Evolutionary conservation across 345 rosid genomes (phyloP).

Genomic region (Trapa bicornis): DNA sequence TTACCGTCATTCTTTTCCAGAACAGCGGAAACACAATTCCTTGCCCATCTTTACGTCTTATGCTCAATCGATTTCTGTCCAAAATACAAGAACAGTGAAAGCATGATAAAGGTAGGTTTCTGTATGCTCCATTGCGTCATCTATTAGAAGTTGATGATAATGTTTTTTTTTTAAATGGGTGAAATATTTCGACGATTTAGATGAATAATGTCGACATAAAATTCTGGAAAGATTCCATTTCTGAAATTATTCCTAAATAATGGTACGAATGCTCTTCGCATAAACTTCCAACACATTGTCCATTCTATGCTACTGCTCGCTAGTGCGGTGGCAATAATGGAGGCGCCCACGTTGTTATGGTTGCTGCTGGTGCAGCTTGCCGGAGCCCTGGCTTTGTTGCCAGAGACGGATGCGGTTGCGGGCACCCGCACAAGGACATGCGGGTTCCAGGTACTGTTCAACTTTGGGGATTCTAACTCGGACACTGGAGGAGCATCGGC

Average conservation of each 20-base stretch:
- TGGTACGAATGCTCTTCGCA: too few species aligned
- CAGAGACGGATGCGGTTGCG: constrained; percentile 1
- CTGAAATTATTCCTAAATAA: too few species aligned
- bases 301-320: not conserved
- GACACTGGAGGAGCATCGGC: constrained; percentile 62
- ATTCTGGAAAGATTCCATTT: too few species aligned
- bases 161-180: too few species aligned
- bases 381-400: not conserved
- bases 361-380: constrained; percentile 1
- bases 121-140: too few species aligned
- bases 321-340: not conserved
- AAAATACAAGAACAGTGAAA: too few species aligned
- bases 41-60: not conserved
- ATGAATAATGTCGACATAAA: too few species aligned
- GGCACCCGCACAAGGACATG: constrained; percentile 6
- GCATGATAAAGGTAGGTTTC: too few species aligned
- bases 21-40: not conserved
- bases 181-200: too few species aligned
- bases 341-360: not conserved
- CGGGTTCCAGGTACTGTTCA: constrained; percentile 41
- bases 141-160: too few species aligned
- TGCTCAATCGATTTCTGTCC: too few species aligned
- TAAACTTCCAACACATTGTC: not conserved
- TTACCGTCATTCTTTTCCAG: not conserved
- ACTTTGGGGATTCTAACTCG: constrained; percentile 76